Evolutionary conservation across 169 alveolate genomes (phyloP).

Genomic region (Plasmodium reichenowi): DNA sequence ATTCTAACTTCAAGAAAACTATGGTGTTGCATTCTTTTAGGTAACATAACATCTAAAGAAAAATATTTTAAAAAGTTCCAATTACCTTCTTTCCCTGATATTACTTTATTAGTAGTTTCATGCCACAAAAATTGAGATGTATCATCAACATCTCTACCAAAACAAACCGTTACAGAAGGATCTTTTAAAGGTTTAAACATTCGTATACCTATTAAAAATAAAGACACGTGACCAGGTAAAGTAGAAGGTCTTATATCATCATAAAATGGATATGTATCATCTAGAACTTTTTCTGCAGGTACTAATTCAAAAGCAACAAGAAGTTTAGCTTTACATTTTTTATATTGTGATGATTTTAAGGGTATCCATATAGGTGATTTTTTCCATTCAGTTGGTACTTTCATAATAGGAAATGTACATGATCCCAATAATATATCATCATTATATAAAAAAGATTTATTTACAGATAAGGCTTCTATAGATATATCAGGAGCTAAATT

Average conservation of each 20-base stretch:
- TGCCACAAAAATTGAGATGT: slow-evolving; percentile 87
- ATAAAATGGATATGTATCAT: slow-evolving; percentile 87
- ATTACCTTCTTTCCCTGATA: slow-evolving; percentile 82
- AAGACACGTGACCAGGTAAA: slow-evolving; percentile 83
- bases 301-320: slow-evolving; percentile 90
- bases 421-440: slow-evolving; percentile 80
- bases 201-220: slow-evolving; percentile 90
- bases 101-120: slow-evolving; percentile 83
- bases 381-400: slow-evolving; percentile 92
- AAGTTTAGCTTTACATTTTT: slow-evolving; percentile 87
- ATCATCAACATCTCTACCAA: slow-evolving; percentile 88
- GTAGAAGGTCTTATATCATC: slow-evolving; percentile 92
- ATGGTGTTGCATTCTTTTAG: slow-evolving; percentile 91
- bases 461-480: slow-evolving; percentile 84
- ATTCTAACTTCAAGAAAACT: slow-evolving; percentile 84
- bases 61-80: slow-evolving; percentile 83
- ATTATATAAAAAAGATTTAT: slow-evolving; percentile 78
- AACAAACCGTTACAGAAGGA: slow-evolving; percentile 88
- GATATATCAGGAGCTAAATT: slow-evolving; percentile 90
- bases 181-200: slow-evolving; percentile 86
- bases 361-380: slow-evolving; percentile 91
- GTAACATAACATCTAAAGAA: slow-evolving; percentile 82
- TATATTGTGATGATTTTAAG: slow-evolving; percentile 86
- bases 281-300: slow-evolving; percentile 81
- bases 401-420: slow-evolving; percentile 83